phyloP scores from a whole-genome alignment of 1,139 yeast species.

The Lodderomyces pseudojiufengensis region DNA sequence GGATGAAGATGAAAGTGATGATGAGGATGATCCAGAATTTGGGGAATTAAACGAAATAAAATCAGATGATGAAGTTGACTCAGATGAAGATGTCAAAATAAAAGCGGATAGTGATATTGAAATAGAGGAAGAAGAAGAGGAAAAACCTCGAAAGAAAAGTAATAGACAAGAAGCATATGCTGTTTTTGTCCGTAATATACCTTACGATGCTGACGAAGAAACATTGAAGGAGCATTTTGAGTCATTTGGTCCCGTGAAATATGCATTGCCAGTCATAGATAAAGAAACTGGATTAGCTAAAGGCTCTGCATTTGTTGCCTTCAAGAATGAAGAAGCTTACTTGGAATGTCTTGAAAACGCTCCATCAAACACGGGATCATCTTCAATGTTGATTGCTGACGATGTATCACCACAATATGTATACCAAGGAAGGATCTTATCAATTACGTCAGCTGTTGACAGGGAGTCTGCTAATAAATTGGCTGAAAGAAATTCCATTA shows the following conservation, averaged over 20 bases:
- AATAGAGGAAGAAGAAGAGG: slow-evolving; percentile 30
- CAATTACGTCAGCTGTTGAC: slow-evolving; percentile 81
- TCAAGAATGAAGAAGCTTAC: slow-evolving; percentile 58
- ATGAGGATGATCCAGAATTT: slow-evolving; percentile 17
- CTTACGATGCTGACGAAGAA: slow-evolving; percentile 90
- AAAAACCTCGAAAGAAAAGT: slow-evolving; percentile 32
- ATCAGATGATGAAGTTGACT: slow-evolving; percentile 27
- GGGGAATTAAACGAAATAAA: slow-evolving; percentile 35
- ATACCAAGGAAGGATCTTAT: slow-evolving; percentile 85
- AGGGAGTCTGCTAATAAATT: slow-evolving; percentile 78
- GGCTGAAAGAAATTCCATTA: slow-evolving; percentile 68
- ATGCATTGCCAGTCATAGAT: slow-evolving; percentile 92
- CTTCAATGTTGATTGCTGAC: slow-evolving; percentile 84
- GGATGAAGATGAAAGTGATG: slow-evolving; percentile 29
- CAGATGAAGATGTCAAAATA: slow-evolving; percentile 25
- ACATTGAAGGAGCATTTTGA: slow-evolving; percentile 69
- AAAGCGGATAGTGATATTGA: slow-evolving; percentile 22
- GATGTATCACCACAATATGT: slow-evolving; percentile 88
- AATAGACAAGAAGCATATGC: slow-evolving; percentile 69
- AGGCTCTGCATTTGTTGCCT: slow-evolving; percentile 96
- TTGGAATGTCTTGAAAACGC: slow-evolving; percentile 71
- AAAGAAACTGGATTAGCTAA: slow-evolving; percentile 79
- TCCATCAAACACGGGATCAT: slow-evolving; percentile 68
- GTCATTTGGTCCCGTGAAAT: slow-evolving; percentile 80
- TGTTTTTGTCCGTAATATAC: slow-evolving; percentile 85